These are phyloP conservation scores for Rhizopogon salebrosus DNA, from an alignment of 768 basidiomycete genomes.

Conservation along the genomic window DNA sequence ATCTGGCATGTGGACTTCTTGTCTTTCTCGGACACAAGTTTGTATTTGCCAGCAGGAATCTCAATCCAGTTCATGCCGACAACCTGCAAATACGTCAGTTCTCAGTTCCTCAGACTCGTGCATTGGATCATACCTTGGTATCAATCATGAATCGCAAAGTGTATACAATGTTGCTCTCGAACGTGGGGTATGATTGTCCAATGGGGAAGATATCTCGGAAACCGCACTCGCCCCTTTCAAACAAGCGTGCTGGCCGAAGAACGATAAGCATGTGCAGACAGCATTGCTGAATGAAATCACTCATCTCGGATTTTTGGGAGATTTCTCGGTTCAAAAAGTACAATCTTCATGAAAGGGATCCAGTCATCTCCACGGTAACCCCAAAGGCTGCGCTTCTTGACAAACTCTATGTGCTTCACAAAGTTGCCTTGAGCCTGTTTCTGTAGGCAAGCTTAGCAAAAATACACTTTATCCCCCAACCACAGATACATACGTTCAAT, in stretches of 20 bases:
- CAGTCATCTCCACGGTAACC: constrained; percentile 82
- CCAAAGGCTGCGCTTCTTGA: constrained; percentile 73
- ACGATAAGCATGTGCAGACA: constrained; percentile 10
- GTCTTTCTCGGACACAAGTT: constrained; percentile 45
- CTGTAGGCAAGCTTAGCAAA: constrained; percentile 7
- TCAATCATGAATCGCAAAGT: constrained; percentile 97
- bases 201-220: constrained; percentile 56
- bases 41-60: constrained; percentile 78
- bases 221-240: constrained; percentile 71
- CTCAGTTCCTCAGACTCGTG: background rate
- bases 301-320: constrained; percentile 91
- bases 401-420: constrained; percentile 52
- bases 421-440: constrained; percentile 25
- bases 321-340: constrained; percentile 62
- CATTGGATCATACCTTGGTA: constrained; percentile 57
- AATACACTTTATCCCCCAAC: background rate
- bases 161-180: constrained; percentile 92
- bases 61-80: constrained; percentile 99
- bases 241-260: constrained; percentile 41
- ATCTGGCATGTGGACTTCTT: constrained; percentile 85
- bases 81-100: constrained; percentile 43
- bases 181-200: constrained; percentile 57
- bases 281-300: constrained; percentile 29
- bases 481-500: constrained; percentile 60
- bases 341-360: constrained; percentile 82